Conservation (phyloP, 768 basidiomycete species). For the Pisolithus orientalis region DNA sequence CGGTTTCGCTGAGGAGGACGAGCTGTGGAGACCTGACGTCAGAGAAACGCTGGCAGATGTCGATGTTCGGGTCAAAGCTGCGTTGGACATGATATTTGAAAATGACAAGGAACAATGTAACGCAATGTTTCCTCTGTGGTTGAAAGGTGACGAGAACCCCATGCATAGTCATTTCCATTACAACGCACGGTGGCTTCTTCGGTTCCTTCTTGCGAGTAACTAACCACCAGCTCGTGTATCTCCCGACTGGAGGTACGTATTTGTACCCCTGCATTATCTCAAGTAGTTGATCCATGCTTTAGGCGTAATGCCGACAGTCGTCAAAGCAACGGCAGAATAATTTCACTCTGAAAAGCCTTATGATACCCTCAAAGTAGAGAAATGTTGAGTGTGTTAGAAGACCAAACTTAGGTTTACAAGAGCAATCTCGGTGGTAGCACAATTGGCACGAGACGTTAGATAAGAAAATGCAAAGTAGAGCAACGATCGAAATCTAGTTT, state of each 20-base stretch:
- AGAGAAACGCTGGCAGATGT: constrained; percentile 49
- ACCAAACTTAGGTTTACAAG: too few relatives aligned
- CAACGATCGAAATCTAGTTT: too few relatives aligned
- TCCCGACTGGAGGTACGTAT: constrained; percentile 60
- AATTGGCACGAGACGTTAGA: too few relatives aligned
- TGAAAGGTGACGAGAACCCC: background rate
- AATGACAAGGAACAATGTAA: constrained; percentile 41
- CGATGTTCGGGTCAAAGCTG: constrained; percentile 39
- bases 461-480: too few relatives aligned
- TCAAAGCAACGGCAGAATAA: constrained; percentile 8
- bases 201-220: constrained; percentile 46
- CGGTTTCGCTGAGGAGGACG: constrained; percentile 57
- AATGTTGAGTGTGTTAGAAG: too few relatives aligned
- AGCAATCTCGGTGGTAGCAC: too few relatives aligned
- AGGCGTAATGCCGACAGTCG: constrained; percentile 22
- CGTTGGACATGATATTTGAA: constrained; percentile 52
- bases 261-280: too few relatives aligned
- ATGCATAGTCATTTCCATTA: constrained; percentile 56
- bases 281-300: background rate
- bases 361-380: too few relatives aligned
- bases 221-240: constrained; percentile 35
- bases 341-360: too few relatives aligned
- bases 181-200: constrained; percentile 60
- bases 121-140: constrained; percentile 15
- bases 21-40: constrained; percentile 47